A percentile compares a stretch with the other conserved stretches of the same genome.
Evolutionary conservation across 257 asterid species (phyloP).

Genomic region (Jacaranda copaia): DNA sequence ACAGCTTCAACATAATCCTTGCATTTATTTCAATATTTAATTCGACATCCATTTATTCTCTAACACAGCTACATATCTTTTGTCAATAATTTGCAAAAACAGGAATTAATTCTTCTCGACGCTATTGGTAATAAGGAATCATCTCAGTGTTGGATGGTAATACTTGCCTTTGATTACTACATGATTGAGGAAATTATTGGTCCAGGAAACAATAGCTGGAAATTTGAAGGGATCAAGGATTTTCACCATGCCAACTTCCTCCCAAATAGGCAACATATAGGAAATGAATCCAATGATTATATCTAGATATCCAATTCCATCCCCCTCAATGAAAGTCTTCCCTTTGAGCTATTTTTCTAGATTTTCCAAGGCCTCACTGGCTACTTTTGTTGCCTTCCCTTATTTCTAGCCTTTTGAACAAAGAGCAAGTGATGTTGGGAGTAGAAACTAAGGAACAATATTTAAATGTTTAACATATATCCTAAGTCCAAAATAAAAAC

Average conservation of each 20-base stretch:
- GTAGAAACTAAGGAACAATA: constrained; percentile 26
- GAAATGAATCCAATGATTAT: constrained; percentile 46
- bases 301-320: constrained; percentile 50
- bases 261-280: constrained; percentile 44
- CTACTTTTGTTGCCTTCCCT: constrained; percentile 36
- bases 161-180: constrained; percentile 34
- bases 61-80: neutral
- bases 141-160: constrained; percentile 36
- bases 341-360: constrained; percentile 41
- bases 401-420: constrained; percentile 42
- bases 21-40: neutral
- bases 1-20: neutral
- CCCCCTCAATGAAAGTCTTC: constrained; percentile 51
- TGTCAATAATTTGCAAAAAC: neutral
- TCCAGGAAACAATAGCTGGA: constrained; percentile 37
- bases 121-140: constrained; percentile 24
- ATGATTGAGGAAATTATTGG: constrained; percentile 29
- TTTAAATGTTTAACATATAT: neutral
- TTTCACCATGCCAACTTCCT: constrained; percentile 40
- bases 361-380: constrained; percentile 43
- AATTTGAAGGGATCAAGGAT: constrained; percentile 40
- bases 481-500: too few species aligned
- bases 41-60: neutral
- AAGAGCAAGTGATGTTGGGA: constrained; percentile 24
- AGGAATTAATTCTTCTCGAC: constrained; percentile 22